These are phyloP conservation scores for Straminergon stramineum DNA, from an alignment of 225 moss, liverwort and hornwort species.

Conservation along the genomic window DNA sequence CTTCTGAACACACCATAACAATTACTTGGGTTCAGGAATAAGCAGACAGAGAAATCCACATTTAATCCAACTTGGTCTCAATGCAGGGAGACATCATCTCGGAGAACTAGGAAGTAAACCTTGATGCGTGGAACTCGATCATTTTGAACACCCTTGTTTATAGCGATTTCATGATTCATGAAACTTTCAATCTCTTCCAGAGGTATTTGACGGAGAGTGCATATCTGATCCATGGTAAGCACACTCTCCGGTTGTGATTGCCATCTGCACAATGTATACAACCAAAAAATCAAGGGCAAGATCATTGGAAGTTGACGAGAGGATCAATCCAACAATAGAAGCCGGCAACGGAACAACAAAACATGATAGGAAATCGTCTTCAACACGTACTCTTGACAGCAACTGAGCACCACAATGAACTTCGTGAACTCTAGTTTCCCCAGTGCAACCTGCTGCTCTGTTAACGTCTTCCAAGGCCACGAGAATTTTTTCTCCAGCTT, in stretches of 20 bases:
- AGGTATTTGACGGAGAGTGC: conserved; percentile 4
- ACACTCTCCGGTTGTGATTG: neutral
- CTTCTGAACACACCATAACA: neutral
- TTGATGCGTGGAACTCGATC: neutral
- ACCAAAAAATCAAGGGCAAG: neutral
- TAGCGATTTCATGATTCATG: conserved; percentile 1
- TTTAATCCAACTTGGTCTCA: neutral
- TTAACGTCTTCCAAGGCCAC: conserved; percentile 24
- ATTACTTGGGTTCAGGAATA: neutral
- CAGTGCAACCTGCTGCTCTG: conserved; percentile 16
- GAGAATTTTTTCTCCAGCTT: conserved; percentile 3
- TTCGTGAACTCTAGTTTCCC: conserved; percentile 21
- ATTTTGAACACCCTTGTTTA: neutral
- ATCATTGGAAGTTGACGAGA: neutral
- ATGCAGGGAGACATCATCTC: neutral
- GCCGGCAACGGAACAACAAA: neutral
- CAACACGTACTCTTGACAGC: conserved; percentile 10
- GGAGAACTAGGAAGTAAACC: neutral
- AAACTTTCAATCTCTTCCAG: conserved; percentile 4
- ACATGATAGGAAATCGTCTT: neutral
- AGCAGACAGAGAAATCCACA: neutral
- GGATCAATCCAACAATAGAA: neutral
- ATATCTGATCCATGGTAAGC: conserved; percentile 16
- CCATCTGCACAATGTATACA: conserved; percentile 3
- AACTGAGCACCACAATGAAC: conserved; percentile 12